Percentiles rank a stretch among this genome's conserved stretches.
Evolutionary conservation across 2,329 filamentous ascomycete genomes (phyloP).

Genomic region (Pseudogymnoascus verrucosus): DNA sequence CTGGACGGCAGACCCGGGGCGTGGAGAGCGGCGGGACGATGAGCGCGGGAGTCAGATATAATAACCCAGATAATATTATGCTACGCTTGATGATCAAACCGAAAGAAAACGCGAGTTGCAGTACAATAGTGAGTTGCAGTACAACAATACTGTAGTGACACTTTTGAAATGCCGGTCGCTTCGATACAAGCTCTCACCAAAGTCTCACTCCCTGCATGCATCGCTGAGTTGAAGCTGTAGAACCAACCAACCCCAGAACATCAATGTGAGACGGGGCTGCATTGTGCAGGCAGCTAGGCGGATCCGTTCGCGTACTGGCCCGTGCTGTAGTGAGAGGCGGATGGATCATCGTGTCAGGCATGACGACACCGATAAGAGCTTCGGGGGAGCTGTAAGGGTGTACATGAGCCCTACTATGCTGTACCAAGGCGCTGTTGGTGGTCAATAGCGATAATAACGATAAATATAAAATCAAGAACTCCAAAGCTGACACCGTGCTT

Average conservation of each 20-base stretch:
- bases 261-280: constrained; percentile 3
- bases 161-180: not conserved
- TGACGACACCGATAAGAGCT: constrained; percentile 7
- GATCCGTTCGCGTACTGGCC: constrained; percentile 2
- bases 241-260: not conserved
- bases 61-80: constrained; percentile 7
- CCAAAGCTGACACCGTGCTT: not conserved
- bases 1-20: constrained; percentile 2
- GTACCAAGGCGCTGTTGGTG: not conserved
- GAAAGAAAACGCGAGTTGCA: not conserved
- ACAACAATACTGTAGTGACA: too few species aligned
- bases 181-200: not conserved
- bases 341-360: not conserved
- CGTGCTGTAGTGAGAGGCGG: not conserved
- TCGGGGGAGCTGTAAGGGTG: not conserved
- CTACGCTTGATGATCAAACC: not conserved
- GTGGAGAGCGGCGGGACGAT: not conserved
- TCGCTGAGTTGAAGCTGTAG: not conserved
- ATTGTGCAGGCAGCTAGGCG: not conserved
- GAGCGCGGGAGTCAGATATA: not conserved
- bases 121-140: not conserved
- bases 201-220: not conserved
- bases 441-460: not conserved
- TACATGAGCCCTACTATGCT: not conserved
- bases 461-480: not conserved